These are phyloP conservation scores for Pascua guehoae DNA, from an alignment of 1,284 basidiomycete genomes.

Conservation along the genomic window DNA sequence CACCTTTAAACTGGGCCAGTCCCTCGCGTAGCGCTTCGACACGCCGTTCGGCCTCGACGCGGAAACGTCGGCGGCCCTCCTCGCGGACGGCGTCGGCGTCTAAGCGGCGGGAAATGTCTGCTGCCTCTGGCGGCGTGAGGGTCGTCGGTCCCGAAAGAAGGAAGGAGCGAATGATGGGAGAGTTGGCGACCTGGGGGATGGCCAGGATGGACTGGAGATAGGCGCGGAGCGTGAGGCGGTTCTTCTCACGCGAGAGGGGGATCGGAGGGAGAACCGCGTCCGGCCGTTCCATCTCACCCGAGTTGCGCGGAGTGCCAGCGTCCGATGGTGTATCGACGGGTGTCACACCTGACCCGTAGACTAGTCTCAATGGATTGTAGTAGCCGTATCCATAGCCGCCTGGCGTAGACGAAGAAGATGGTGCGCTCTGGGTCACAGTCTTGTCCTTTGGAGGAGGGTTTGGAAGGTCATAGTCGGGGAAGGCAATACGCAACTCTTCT, in stretches of 20 bases:
- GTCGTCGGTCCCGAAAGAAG: conserved; percentile 72
- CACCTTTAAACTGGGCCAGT: conserved; percentile 83
- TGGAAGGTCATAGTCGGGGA: conserved; percentile 73
- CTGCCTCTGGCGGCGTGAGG: conserved; percentile 68
- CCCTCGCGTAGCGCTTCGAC: conserved; percentile 84
- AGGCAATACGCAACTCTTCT: conserved; percentile 77
- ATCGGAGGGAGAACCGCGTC: conserved; percentile 21
- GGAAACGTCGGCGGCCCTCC: conserved; percentile 80
- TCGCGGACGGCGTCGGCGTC: conserved; percentile 87
- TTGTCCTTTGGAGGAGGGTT: conserved; percentile 82
- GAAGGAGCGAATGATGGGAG: conserved; percentile 81
- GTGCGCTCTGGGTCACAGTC: conserved; percentile 56
- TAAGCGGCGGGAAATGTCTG: conserved; percentile 74
- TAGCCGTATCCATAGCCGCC: conserved; percentile 31
- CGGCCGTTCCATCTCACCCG: conserved; percentile 3
- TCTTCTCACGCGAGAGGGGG: conserved; percentile 84
- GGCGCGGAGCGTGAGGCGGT: conserved; percentile 86
- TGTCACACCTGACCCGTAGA: conserved; percentile 46
- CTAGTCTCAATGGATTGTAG: conserved; percentile 44
- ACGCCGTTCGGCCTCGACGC: conserved; percentile 75
- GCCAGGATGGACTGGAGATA: conserved; percentile 79
- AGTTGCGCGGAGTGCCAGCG: conserved; percentile 1
- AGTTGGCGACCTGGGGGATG: conserved; percentile 72
- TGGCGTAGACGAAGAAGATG: conserved; percentile 14
- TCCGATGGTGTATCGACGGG: conserved; percentile 32